These are phyloP conservation scores for Trifolium repens DNA, from an alignment of 306 rosid species.

Conservation along the genomic window DNA sequence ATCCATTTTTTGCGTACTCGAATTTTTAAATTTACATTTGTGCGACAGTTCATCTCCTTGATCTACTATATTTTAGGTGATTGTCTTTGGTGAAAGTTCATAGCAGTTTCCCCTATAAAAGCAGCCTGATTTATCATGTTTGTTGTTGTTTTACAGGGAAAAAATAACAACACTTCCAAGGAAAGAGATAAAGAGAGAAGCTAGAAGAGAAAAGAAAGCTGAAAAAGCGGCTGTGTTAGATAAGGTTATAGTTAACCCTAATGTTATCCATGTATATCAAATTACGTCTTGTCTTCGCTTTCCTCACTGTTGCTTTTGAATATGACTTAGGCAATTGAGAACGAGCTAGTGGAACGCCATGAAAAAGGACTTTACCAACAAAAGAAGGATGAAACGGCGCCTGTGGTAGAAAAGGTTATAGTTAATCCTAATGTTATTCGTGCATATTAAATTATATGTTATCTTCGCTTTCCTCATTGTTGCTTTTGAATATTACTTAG, in stretches of 20 bases:
- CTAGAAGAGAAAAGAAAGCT: conserved; percentile 90
- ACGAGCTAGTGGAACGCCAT: conserved; percentile 79
- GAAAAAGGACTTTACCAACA: conserved; percentile 52
- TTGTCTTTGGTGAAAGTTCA: conserved; percentile 2
- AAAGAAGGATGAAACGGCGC: conserved; percentile 51
- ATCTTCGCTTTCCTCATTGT: conserved; percentile 36
- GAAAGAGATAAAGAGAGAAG: conserved; percentile 80
- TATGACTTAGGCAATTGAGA: conserved; percentile 69
- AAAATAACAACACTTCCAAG: conserved; percentile 84
- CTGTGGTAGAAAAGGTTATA: conserved; percentile 69
- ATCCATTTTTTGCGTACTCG: neutral
- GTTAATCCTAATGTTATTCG: conserved; percentile 24
- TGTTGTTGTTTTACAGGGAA: conserved; percentile 58
- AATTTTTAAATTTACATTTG: neutral
- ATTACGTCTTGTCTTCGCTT: conserved; percentile 17
- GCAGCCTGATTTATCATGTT: conserved; percentile 28
- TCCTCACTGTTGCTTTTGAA: conserved; percentile 39
- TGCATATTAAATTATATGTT: conserved; percentile 23
- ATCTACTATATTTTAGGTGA: conserved; percentile 25
- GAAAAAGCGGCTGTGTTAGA: conserved; percentile 73
- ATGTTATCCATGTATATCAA: conserved; percentile 12
- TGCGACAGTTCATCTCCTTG: conserved; percentile 14
- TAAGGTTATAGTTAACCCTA: conserved; percentile 57
- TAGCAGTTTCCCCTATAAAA: conserved; percentile 9
- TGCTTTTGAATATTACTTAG: conserved; percentile 52